Evolutionary conservation across 2,329 filamentous ascomycete species (phyloP).

Genomic region (Pochonia chlamydosporia): DNA sequence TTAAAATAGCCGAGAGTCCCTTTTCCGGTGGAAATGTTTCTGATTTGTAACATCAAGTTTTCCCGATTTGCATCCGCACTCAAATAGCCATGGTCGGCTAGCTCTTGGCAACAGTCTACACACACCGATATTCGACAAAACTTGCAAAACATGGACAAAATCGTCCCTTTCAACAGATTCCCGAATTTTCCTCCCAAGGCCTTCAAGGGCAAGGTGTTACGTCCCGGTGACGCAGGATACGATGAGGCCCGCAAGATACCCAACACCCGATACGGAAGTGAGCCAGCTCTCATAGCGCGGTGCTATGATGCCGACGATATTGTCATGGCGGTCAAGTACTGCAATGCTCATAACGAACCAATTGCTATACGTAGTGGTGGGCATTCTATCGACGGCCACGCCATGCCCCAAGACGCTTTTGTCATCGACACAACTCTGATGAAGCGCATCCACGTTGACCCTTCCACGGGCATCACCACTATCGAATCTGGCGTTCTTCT

Average conservation of each 20-base stretch:
- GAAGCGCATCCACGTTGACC: background rate
- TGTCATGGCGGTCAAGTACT: background rate
- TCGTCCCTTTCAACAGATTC: background rate
- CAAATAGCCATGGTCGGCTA: too few species aligned
- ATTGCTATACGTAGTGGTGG: slow-evolving; percentile 5
- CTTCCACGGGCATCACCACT: background rate
- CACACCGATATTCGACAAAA: too few species aligned
- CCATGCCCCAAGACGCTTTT: slow-evolving; percentile 2
- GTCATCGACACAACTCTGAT: slow-evolving; percentile 1
- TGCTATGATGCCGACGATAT: background rate
- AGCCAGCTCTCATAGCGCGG: background rate
- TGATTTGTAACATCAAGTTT: too few species aligned
- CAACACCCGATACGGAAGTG: background rate
- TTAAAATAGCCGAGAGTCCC: too few species aligned
- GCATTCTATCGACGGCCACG: slow-evolving; percentile 3
- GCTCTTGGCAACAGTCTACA: too few species aligned
- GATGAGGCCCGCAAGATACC: background rate
- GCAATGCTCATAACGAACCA: background rate
- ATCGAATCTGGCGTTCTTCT: background rate
- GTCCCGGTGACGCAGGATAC: background rate
- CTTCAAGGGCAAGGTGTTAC: background rate
- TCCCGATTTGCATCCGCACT: too few species aligned
- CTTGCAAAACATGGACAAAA: background rate
- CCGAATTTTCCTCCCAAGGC: background rate
- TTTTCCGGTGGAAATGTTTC: too few species aligned